phyloP scores from a whole-genome alignment of 2,329 filamentous ascomycete genomes.

The Ceratocystis harringtonii region DNA sequence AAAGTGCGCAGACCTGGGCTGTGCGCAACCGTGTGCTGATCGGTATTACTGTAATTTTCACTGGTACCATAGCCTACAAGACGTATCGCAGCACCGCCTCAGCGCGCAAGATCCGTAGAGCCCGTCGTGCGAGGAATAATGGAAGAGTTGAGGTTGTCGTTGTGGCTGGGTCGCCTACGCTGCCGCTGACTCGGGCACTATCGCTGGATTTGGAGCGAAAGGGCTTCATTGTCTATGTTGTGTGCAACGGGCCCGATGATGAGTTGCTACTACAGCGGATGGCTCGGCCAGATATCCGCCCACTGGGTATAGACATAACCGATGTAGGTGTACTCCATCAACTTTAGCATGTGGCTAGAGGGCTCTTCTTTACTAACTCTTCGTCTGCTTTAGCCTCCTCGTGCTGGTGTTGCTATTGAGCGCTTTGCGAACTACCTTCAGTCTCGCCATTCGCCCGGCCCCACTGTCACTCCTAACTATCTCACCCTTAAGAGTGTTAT shows the following conservation, averaged over 20 bases:
- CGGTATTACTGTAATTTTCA: slow-evolving; percentile 53
- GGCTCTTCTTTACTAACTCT: not conserved
- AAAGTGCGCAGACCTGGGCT: slow-evolving; percentile 56
- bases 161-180: slow-evolving; percentile 71
- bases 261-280: slow-evolving; percentile 64
- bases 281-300: slow-evolving; percentile 64
- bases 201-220: slow-evolving; percentile 76
- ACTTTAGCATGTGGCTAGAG: no score
- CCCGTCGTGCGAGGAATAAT: slow-evolving; percentile 61
- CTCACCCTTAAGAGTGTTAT: slow-evolving; percentile 67
- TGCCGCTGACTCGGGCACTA: slow-evolving; percentile 70
- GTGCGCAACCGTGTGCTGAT: slow-evolving; percentile 56
- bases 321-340: slow-evolving; percentile 39
- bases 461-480: slow-evolving; percentile 59
- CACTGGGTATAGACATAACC: slow-evolving; percentile 68
- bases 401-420: slow-evolving; percentile 52
- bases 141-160: slow-evolving; percentile 76
- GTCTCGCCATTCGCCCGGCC: slow-evolving; percentile 59
- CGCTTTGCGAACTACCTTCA: slow-evolving; percentile 58
- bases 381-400: slow-evolving; percentile 43
- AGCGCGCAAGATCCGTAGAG: slow-evolving; percentile 54
- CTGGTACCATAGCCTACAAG: slow-evolving; percentile 48
- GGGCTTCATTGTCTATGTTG: slow-evolving; percentile 86
- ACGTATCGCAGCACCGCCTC: slow-evolving; percentile 38
- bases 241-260: slow-evolving; percentile 73